Percentiles rank a stretch among this genome's conserved stretches.
Evolutionary conservation across 768 basidiomycete genomes (phyloP).

Genomic region (Kwoniella sp.): DNA sequence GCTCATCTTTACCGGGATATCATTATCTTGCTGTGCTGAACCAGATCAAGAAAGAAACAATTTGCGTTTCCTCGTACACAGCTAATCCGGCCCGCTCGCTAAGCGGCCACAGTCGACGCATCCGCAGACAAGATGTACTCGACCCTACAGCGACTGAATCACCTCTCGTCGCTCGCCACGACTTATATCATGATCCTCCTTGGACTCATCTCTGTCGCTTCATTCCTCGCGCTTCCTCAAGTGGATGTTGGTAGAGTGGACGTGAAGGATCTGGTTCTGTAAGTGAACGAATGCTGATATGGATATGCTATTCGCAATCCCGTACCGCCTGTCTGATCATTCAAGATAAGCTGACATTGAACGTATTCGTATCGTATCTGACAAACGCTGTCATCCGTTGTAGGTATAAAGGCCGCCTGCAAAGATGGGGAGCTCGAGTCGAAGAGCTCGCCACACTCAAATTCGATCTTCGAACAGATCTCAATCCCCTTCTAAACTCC

Average conservation of each 20-base stretch:
- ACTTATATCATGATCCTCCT: slow-evolving; percentile 50
- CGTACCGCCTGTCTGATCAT: not conserved
- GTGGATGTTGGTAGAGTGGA: slow-evolving; percentile 43
- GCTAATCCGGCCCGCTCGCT: no score
- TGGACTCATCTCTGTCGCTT: slow-evolving; percentile 42
- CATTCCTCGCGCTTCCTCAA: slow-evolving; percentile 38
- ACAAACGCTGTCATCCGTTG: not conserved
- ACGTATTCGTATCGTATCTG: not conserved
- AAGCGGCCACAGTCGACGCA: no score
- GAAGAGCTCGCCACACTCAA: slow-evolving; percentile 47
- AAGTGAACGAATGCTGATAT: not conserved
- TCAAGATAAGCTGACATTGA: no score
- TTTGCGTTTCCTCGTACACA: not conserved
- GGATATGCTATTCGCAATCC: not conserved
- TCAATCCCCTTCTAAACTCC: slow-evolving; percentile 45
- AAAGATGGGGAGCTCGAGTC: slow-evolving; percentile 42
- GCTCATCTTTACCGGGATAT: not conserved
- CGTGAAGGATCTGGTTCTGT: slow-evolving; percentile 48
- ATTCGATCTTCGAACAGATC: slow-evolving; percentile 48
- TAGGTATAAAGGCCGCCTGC: slow-evolving; percentile 43
- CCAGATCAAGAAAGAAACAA: not conserved
- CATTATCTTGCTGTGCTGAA: no score
- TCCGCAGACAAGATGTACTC: slow-evolving; percentile 40
- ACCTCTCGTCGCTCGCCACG: slow-evolving; percentile 44
- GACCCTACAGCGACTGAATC: slow-evolving; percentile 43